Evolutionary conservation across 495 filamentous ascomycete genomes (phyloP).

Genomic region (Penicillium subrubescens): DNA sequence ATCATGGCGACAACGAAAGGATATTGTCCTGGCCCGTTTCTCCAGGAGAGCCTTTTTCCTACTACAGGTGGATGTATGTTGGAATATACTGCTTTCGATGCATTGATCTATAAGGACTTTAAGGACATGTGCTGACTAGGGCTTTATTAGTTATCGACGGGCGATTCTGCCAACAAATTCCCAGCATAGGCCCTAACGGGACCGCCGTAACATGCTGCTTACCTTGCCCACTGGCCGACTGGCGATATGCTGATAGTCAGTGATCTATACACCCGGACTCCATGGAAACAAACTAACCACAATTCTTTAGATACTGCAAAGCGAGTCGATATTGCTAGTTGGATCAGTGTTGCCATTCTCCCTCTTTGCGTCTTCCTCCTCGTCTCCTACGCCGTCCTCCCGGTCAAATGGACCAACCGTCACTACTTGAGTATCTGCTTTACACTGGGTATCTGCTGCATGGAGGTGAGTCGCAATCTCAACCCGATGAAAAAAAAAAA

Average conservation of each 20-base stretch:
- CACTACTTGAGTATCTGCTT: constrained; percentile 92
- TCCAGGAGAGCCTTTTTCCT: constrained; percentile 61
- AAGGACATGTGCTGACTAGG: constrained; percentile 5
- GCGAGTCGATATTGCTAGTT: constrained; percentile 67
- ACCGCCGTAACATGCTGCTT: constrained; percentile 67
- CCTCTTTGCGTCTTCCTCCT: constrained; percentile 75
- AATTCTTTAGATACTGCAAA: constrained; percentile 57
- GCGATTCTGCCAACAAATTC: constrained; percentile 61
- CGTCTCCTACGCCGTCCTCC: constrained; percentile 78
- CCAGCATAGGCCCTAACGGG: constrained; percentile 34
- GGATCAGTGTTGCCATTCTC: constrained; percentile 75
- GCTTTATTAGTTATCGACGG: constrained; percentile 61
- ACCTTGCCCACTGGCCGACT: constrained; percentile 85
- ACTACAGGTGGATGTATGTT: constrained; percentile 63
- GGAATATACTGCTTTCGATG: background rate
- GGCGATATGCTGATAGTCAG: constrained; percentile 77
- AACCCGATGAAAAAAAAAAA: background rate
- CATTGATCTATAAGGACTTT: background rate
- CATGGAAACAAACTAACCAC: constrained; percentile 14
- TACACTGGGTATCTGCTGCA: constrained; percentile 68
- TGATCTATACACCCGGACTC: constrained; percentile 5
- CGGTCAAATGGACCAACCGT: constrained; percentile 85
- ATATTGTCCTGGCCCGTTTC: constrained; percentile 65
- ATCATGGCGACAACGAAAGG: constrained; percentile 43
- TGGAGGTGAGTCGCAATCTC: constrained; percentile 63